Evolutionary conservation across 306 rosid genomes (phyloP), one percentile per base, ranked within the genome.

Genomic region (Styphnolobium japonicum): DNA sequence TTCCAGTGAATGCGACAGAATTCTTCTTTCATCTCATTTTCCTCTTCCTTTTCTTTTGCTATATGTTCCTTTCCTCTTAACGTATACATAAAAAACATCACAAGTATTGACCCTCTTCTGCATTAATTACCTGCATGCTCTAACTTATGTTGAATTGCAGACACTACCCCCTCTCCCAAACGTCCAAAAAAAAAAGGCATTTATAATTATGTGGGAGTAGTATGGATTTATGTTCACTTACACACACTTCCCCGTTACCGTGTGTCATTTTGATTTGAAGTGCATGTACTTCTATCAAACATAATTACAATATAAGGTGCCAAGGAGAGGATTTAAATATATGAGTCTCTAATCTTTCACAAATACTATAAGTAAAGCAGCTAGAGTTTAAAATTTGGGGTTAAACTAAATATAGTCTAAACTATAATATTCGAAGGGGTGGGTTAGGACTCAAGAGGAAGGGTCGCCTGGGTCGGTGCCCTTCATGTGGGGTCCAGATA

Each of bases 401-500:
- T 33, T 61, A 16, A 36, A 34, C 34, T 39, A 39, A 39, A 0
- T 39, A 7, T 8, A 15, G 21, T 29, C 37, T 23, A 9, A 22
- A 14, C 0, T 64, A 36, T 7, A 19, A 10, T 40, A 10, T 39
- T 66, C 2, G 46, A 66, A 22, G 34, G 71, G 36, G 23, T 27
- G 1, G 0, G 5, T 11, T 43, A 43, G 19, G 52, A 21, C 56
- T 22, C 2, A 1, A 14, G 55, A 67, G 37, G 55, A 67, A 67
- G 73, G 73, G 56, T 22, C 34, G 56, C 42, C 42, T 42, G 73
- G 73, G 56, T 22, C 34, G 56, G 42, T 67, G 37, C 40, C 77
- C 37, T 33, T 52, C 63, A 45, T 19, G 82, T 58, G 77, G 77
- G 60, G 39, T 57, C 76, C 70, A 68, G 37, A 16, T 68, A 10